A percentile compares a stretch with the other conserved stretches of the same genome.
These are phyloP conservation scores for Penicillium sp. DNA, from an alignment of 2,329 filamentous ascomycete species.

Conservation along the genomic window DNA sequence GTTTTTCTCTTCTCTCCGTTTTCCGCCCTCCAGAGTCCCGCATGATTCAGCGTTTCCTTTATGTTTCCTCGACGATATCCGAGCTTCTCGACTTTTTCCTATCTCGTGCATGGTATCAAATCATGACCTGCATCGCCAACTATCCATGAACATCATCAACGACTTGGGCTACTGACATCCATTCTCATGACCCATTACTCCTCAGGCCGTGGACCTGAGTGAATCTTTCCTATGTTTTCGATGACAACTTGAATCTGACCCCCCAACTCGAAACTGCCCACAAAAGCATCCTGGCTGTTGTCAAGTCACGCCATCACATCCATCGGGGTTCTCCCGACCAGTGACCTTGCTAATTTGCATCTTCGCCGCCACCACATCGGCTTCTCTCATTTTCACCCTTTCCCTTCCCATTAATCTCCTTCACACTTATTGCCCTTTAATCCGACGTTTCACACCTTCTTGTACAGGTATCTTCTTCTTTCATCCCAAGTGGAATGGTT, in stretches of 20 bases:
- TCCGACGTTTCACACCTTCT: constrained; percentile 31
- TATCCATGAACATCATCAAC: constrained; percentile 30
- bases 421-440: constrained; percentile 38
- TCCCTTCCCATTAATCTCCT: constrained; percentile 37
- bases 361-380: constrained; percentile 30
- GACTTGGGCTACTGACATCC: constrained; percentile 17
- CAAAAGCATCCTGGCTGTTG: constrained; percentile 7
- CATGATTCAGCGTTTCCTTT: constrained; percentile 19
- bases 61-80: constrained; percentile 18
- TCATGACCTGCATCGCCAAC: constrained; percentile 16
- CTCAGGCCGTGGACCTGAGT: constrained; percentile 6
- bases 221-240: constrained; percentile 21
- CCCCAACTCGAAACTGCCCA: constrained; percentile 5
- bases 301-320: not conserved
- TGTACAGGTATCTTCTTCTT: constrained; percentile 34
- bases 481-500: constrained; percentile 22
- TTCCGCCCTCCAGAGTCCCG: constrained; percentile 14
- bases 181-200: constrained; percentile 15
- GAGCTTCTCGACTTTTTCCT: constrained; percentile 4
- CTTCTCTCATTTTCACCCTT: constrained; percentile 20
- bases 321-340: not conserved
- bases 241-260: constrained; percentile 11
- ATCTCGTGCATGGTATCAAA: constrained; percentile 14
- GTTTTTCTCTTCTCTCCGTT: constrained; percentile 5
- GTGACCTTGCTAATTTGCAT: constrained; percentile 23